A percentile compares a stretch with the other conserved stretches of the same genome.
Evolutionary conservation across 140 eudicot genomes (phyloP).

Genomic region (Bidens hawaiensis): DNA sequence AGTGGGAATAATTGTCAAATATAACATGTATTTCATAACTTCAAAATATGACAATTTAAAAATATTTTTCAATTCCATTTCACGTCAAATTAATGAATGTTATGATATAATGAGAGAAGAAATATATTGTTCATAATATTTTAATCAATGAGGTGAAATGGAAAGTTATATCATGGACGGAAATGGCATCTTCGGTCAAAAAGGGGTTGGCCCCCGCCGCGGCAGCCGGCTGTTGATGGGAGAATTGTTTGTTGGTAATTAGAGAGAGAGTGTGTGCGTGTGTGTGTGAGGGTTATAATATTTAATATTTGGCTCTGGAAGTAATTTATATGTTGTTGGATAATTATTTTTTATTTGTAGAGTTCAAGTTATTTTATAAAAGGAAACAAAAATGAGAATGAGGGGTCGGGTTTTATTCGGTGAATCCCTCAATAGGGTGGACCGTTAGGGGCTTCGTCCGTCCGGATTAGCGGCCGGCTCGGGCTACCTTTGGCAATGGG

Average conservation of each 20-base stretch:
- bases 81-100: not conserved
- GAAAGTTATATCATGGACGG: not conserved
- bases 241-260: not conserved
- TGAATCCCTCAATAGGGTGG: too few relatives aligned
- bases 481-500: too few relatives aligned
- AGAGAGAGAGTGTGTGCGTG: not conserved
- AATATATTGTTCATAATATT: not conserved
- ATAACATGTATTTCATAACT: not conserved
- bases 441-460: too few relatives aligned
- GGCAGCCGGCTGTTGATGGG: not conserved
- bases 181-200: constrained; percentile 1
- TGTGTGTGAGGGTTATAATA: too few relatives aligned
- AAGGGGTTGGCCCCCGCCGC: not conserved
- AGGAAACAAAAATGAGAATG: too few relatives aligned
- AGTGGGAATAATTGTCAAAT: not conserved
- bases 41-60: not conserved
- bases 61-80: not conserved
- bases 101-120: not conserved
- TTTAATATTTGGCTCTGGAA: too few relatives aligned
- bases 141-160: not conserved
- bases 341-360: too few relatives aligned
- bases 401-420: too few relatives aligned
- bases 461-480: too few relatives aligned
- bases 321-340: too few relatives aligned
- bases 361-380: too few relatives aligned